These are phyloP conservation scores for Trichoderma sp. DNA, from an alignment of 2,329 filamentous ascomycete genomes.

Conservation along the genomic window DNA sequence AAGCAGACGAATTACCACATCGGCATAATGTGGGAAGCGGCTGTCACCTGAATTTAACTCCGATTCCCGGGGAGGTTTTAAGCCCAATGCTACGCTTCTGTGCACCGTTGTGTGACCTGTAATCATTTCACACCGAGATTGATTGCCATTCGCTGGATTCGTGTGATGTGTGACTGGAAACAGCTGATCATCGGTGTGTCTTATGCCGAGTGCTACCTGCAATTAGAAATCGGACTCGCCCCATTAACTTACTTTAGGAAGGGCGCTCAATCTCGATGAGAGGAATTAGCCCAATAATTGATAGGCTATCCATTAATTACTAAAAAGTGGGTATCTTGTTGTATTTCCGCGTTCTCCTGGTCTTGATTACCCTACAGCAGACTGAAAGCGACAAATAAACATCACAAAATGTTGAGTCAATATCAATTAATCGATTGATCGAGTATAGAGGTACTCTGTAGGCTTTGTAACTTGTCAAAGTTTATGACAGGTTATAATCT, in stretches of 20 bases:
- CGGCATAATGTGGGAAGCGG: not conserved
- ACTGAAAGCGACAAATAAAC: not conserved
- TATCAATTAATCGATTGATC: not conserved
- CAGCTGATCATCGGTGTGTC: not conserved
- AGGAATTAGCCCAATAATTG: not conserved
- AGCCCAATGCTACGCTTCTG: not conserved
- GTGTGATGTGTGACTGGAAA: not conserved
- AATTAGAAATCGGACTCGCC: not conserved
- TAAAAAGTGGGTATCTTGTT: not conserved
- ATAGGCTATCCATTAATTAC: not conserved
- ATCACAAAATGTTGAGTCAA: not conserved
- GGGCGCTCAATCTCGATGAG: not conserved
- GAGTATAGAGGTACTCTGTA: not conserved
- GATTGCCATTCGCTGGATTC: not conserved
- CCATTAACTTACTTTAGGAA: not conserved
- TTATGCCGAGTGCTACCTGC: not conserved
- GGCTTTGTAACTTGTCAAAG: not conserved
- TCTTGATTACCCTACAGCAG: not conserved
- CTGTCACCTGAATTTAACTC: not conserved
- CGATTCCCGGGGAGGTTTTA: not conserved
- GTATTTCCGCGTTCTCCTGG: not conserved
- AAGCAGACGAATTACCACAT: not conserved
- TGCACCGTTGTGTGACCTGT: not conserved
- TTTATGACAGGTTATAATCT: not conserved
- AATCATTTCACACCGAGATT: not conserved